These are phyloP conservation scores for Solanum arcanum DNA, from an alignment of 257 asterid genomes.

Conservation along the genomic window DNA sequence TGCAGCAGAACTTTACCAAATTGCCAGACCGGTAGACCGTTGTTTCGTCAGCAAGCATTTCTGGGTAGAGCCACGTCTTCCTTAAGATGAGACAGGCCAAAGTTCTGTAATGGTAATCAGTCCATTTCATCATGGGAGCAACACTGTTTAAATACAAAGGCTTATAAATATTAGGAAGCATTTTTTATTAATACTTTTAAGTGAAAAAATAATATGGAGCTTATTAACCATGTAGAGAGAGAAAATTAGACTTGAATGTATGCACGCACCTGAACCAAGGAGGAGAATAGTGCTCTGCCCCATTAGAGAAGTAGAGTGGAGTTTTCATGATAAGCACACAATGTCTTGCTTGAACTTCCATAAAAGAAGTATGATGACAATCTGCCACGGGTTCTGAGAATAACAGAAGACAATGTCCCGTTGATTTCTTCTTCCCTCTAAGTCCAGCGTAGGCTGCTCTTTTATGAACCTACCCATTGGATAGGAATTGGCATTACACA, in stretches of 20 bases:
- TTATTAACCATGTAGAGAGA: not conserved
- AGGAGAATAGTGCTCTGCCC: slow-evolving; percentile 49
- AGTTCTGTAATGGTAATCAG: slow-evolving; percentile 81
- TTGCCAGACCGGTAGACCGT: slow-evolving; percentile 68
- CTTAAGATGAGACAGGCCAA: slow-evolving; percentile 73
- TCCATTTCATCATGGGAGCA: slow-evolving; percentile 97
- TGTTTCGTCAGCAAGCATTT: slow-evolving; percentile 98
- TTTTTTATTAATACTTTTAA: not conserved
- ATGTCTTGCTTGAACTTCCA: slow-evolving; percentile 25
- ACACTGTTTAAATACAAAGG: slow-evolving; percentile 33
- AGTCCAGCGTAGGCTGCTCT: slow-evolving; percentile 32
- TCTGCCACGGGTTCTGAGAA: slow-evolving; percentile 58
- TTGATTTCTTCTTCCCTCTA: slow-evolving; percentile 53
- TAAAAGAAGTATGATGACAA: slow-evolving; percentile 24
- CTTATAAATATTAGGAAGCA: not conserved
- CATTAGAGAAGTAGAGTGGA: slow-evolving; percentile 39
- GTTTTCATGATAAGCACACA: slow-evolving; percentile 16
- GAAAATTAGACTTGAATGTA: not conserved
- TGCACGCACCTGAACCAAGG: slow-evolving; percentile 91
- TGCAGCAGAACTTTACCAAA: slow-evolving; percentile 39
- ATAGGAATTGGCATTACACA: slow-evolving; percentile 47
- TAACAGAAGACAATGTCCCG: slow-evolving; percentile 50
- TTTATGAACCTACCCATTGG: slow-evolving; percentile 54
- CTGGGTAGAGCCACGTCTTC: slow-evolving; percentile 80
- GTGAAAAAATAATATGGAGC: not conserved